Conservation (phyloP, 2,329 filamentous ascomycete species). For the Colletotrichum sp. region DNA sequence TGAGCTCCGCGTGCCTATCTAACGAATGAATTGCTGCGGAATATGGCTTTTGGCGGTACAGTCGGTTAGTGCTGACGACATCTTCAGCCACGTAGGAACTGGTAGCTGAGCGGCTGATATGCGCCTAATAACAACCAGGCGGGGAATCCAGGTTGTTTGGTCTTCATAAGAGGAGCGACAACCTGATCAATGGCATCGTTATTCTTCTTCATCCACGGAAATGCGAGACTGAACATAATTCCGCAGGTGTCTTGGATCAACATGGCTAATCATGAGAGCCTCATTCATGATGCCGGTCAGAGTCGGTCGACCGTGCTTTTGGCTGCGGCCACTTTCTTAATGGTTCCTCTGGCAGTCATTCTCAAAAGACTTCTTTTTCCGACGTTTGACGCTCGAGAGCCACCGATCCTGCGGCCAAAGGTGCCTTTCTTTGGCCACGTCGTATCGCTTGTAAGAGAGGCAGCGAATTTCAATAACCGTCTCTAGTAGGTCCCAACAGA, state of each 20-base stretch:
- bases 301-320: neutral
- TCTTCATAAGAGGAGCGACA: neutral
- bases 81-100: neutral
- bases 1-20: neutral
- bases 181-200: neutral
- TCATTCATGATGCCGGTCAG: neutral
- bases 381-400: conserved; percentile 40
- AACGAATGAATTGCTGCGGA: neutral
- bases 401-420: conserved; percentile 41
- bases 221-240: neutral
- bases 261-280: neutral
- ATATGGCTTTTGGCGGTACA: neutral
- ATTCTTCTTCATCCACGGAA: neutral
- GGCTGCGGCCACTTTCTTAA: neutral
- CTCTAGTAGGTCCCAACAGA: conserved; percentile 38
- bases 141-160: neutral
- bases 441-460: conserved; percentile 42
- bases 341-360: neutral
- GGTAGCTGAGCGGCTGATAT: neutral
- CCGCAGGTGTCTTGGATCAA: neutral
- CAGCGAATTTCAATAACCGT: conserved; percentile 38
- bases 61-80: neutral
- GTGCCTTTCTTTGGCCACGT: conserved; percentile 53
- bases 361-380: conserved; percentile 7
- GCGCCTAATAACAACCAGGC: neutral